Evolutionary conservation across 2,329 filamentous ascomycete genomes (phyloP).

Genomic region (Monosporascus sp.): DNA sequence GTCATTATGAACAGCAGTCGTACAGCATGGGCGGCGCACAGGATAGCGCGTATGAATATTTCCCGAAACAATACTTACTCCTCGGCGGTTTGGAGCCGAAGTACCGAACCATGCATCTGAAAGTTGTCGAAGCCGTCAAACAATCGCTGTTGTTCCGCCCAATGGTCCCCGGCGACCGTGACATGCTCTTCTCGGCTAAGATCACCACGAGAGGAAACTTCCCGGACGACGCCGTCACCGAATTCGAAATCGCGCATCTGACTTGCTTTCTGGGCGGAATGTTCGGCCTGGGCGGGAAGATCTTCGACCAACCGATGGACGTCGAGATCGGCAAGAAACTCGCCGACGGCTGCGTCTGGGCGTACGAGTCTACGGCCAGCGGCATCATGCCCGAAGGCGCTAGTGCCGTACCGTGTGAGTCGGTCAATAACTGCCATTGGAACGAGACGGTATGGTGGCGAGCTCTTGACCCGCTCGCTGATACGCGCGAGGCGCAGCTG

Average conservation of each 20-base stretch:
- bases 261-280: slow-evolving; percentile 68
- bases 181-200: slow-evolving; percentile 71
- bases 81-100: slow-evolving; percentile 69
- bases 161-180: slow-evolving; percentile 59
- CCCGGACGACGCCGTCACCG: slow-evolving; percentile 32
- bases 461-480: slow-evolving; percentile 39
- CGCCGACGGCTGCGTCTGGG: slow-evolving; percentile 66
- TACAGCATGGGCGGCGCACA: slow-evolving; percentile 60
- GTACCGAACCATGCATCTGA: slow-evolving; percentile 68
- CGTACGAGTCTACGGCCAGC: slow-evolving; percentile 53
- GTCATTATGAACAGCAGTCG: slow-evolving; percentile 37
- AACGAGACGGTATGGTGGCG: slow-evolving; percentile 46
- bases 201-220: slow-evolving; percentile 41
- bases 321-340: slow-evolving; percentile 58
- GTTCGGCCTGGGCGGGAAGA: slow-evolving; percentile 60
- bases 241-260: slow-evolving; percentile 59
- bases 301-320: slow-evolving; percentile 54
- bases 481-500: slow-evolving; percentile 37
- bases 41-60: slow-evolving; percentile 69
- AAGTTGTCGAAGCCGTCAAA: slow-evolving; percentile 61
- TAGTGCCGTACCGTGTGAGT: slow-evolving; percentile 42
- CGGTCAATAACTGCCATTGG: slow-evolving; percentile 44
- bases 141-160: slow-evolving; percentile 73
- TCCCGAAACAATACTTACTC: slow-evolving; percentile 67
- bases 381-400: slow-evolving; percentile 62